Evolutionary conservation across 495 filamentous ascomycete genomes (phyloP).

Genomic region (Cladorrhinum samala): DNA sequence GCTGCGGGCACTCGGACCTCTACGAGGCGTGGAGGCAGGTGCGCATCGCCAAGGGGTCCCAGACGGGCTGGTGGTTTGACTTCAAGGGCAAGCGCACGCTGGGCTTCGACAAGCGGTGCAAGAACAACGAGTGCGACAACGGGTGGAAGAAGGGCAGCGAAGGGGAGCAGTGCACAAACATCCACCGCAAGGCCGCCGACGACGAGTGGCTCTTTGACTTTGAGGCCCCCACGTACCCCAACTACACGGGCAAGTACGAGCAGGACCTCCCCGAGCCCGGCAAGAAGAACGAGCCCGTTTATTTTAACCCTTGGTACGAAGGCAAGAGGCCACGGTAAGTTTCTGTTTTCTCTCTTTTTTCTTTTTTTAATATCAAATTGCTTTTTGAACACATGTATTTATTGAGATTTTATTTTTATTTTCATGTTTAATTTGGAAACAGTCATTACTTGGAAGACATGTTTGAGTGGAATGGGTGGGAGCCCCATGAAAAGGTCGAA

Average conservation of each 20-base stretch:
- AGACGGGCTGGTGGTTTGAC: conserved; percentile 17
- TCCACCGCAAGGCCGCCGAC: conserved; percentile 5
- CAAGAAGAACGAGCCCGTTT: background rate
- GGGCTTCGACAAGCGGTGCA: conserved; percentile 14
- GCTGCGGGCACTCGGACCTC: conserved; percentile 6
- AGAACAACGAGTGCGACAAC: conserved; percentile 16
- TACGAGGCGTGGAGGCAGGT: conserved; percentile 18
- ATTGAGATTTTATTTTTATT: background rate
- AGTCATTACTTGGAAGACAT: no score
- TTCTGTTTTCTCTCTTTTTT: background rate
- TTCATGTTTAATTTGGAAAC: no score
- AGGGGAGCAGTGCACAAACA: conserved; percentile 14
- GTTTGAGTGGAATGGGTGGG: no score
- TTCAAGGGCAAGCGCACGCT: conserved; percentile 1
- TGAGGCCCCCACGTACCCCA: background rate
- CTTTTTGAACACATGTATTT: background rate
- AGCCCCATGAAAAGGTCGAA: no score
- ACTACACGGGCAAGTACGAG: conserved; percentile 6
- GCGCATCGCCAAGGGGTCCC: conserved; percentile 10
- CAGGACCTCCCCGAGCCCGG: background rate
- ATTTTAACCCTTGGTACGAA: conserved; percentile 9
- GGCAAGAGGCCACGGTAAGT: conserved; percentile 4
- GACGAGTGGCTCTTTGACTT: conserved; percentile 9
- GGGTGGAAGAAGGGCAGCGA: conserved; percentile 10
- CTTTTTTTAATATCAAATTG: no score